Conservation (phyloP, 345 rosid species). For the Carallia brachiata region DNA sequence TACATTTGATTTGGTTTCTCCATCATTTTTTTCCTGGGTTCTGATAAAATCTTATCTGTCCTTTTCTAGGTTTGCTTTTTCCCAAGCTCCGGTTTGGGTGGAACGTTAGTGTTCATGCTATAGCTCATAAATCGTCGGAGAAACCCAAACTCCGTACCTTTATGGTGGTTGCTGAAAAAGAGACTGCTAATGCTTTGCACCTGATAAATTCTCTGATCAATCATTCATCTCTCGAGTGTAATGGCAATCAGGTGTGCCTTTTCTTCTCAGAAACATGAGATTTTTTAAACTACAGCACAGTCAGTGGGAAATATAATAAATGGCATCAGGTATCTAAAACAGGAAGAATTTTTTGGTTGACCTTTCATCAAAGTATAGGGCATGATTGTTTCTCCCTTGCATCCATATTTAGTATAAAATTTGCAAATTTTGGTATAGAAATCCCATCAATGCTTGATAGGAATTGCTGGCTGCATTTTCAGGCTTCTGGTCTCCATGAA, state of each 20-base stretch:
- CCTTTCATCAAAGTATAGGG: background rate
- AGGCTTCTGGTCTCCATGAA: conserved; percentile 69
- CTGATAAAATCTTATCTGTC: background rate
- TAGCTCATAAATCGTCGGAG: conserved; percentile 50
- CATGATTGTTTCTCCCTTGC: background rate
- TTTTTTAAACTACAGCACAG: background rate
- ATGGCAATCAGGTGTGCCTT: conserved; percentile 55
- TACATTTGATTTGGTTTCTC: background rate
- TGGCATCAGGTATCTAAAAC: background rate
- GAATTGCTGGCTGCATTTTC: conserved; percentile 25
- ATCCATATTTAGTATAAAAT: background rate
- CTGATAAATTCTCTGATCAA: conserved; percentile 45
- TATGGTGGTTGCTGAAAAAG: conserved; percentile 79
- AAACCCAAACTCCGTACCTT: conserved; percentile 59
- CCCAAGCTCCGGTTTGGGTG: conserved; percentile 86
- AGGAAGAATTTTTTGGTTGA: no score
- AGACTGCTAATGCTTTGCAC: conserved; percentile 40
- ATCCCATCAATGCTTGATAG: conserved; percentile 18
- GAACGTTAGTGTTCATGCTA: conserved; percentile 57
- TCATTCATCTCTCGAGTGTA: conserved; percentile 39
- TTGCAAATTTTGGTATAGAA: conserved; percentile 5
- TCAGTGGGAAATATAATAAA: background rate
- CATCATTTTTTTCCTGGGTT: background rate
- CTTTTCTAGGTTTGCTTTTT: conserved; percentile 69
- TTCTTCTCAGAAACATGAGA: background rate